Evolutionary conservation across 2,329 filamentous ascomycete species (phyloP), one percentile per base, ranked within the genome.

Genomic region (Elsinoe ampelina): DNA sequence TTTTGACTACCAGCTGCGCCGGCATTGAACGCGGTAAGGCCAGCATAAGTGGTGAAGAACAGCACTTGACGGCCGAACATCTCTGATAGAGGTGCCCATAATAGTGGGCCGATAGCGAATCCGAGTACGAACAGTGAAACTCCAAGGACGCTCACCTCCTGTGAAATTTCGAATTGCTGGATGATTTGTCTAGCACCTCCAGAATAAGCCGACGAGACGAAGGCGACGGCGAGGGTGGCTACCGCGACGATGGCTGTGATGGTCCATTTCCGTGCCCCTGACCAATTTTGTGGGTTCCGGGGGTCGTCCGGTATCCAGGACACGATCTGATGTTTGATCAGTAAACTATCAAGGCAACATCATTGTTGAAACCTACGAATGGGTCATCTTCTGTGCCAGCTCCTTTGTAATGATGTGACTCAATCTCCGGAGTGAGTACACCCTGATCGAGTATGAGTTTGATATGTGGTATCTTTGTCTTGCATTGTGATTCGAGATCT

Each of bases 121-220:
- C 82, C 82, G 3, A 84, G 63, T 12, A 85, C 82, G 65, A 84
- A 85, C 15, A 85, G 70, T 6, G 82, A 84, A 12, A 86, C 74
- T 10, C 83, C 83, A 1, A 86, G 73, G 20, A 80, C 83, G 38
- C 76, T 78, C 6, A 84, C 69, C 61, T 80, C 79, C 50, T 71
- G 67, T 43, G 68, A 70, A 26, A 81, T 74, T 11, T 70, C 57
- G 61, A 87, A 86, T 34, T 82, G 73, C 1, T 59, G 42, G 12
- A 83, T 73, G 55, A 88, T 75, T 50, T 81, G 71, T 7, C 62
- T 57, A 12, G 83, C 67, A 47, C 80, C 81, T 11, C 81, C 81
- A 3, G 80, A 80, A 67, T 82, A 87, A 32, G 85, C 85, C 1
- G 82, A 85, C 15, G 83, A 86, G 55, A 82, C 80, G 63, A 90